Evolutionary conservation across 495 filamentous ascomycete species (phyloP), one percentile per base, ranked within the genome.

Genomic region (Recurvomyces mirabilis): DNA sequence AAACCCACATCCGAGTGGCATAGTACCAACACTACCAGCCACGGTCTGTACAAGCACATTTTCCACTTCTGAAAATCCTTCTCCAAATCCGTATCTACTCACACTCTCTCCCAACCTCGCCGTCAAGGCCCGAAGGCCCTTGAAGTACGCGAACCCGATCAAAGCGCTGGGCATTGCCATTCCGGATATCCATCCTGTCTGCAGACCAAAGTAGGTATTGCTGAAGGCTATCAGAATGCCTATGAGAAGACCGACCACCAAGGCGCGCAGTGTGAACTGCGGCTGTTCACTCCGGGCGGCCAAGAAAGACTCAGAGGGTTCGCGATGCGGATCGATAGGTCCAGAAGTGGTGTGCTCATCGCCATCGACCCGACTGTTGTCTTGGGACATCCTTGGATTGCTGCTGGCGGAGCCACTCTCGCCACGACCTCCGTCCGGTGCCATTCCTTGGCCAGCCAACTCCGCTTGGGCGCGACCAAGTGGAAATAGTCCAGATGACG

Each of bases 11-110:
- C 87, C 88, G 18, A 99, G 62, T 4, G 93, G 93, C 91, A 96
- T 96, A 4, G 89, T 94, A 0, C 91, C 93, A 59, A 95, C 88
- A 18, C 83, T 80, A 9, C 89, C 88, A 0, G 93, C 91, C 30
- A 99, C 89, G 4, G 87, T 94, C 66, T 96, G 93, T 4, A 99
- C 87, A 22, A 99, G 72, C 6, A 98, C 93, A 60, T 99, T 99
- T 64, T 99, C 93, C 21, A 95, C 84, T 25, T 54, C 51, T 14
- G 28, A 41, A 32, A 54, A 54, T 12, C 32, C 41, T 19, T 35
- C 47, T 5, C 51, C 51, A 28, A 29, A 46, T 32, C 51, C 34
- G 17, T 29, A n/a, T 21, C 15, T 23, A 25, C n/a, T 19, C 31
- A 20, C 21, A 14, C 15, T 18, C 13, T 41, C 44, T 13, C 69